A percentile compares a stretch with the other conserved stretches of the same genome.
Conservation (phyloP, 1,284 basidiomycete genomes). For the Malassezia yamatoensis region DNA sequence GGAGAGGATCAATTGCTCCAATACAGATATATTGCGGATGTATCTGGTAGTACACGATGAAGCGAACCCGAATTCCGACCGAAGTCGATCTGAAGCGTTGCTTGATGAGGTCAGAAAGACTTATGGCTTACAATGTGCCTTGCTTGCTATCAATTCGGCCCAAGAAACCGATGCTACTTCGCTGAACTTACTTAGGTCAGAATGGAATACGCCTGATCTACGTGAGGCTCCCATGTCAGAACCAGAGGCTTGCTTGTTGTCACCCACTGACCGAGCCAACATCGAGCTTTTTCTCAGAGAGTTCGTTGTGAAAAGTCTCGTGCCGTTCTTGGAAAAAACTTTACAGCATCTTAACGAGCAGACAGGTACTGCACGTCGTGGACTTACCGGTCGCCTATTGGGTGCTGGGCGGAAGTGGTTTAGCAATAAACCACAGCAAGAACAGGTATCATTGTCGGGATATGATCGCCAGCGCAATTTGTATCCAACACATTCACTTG, state of each 20-base stretch:
- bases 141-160: conserved; percentile 39
- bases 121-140: conserved; percentile 44
- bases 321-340: conserved; percentile 93
- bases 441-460: conserved; percentile 39
- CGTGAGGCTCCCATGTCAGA: neutral
- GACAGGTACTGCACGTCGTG: conserved; percentile 68
- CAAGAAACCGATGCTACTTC: neutral
- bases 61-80: conserved; percentile 23
- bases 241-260: conserved; percentile 49
- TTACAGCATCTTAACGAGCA: conserved; percentile 87
- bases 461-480: conserved; percentile 21
- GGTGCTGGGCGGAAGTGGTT: conserved; percentile 53
- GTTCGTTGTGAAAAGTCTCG: conserved; percentile 75
- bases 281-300: conserved; percentile 76
- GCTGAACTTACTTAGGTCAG: neutral
- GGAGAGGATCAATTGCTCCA: conserved; percentile 10
- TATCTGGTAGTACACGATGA: conserved; percentile 42
- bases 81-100: conserved; percentile 26
- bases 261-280: conserved; percentile 67
- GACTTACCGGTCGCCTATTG: conserved; percentile 71
- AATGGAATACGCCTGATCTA: neutral
- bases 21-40: conserved; percentile 31
- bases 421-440: conserved; percentile 20
- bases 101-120: conserved; percentile 37
- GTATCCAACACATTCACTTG: conserved; percentile 51